Conservation (phyloP, 2,329 filamentous ascomycete species). For the Monilinia fructigena region DNA sequence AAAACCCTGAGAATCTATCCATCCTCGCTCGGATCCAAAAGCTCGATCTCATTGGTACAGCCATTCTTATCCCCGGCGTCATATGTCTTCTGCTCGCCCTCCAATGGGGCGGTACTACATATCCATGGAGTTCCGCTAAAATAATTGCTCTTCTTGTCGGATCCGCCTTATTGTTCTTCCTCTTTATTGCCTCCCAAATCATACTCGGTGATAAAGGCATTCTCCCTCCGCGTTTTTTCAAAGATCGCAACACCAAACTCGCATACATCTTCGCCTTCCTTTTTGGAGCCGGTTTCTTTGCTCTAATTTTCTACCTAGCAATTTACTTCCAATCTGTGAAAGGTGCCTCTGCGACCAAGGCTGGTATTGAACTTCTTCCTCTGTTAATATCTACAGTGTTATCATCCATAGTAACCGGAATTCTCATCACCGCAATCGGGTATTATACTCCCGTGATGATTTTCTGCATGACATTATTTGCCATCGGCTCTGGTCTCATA, state of each 20-base stretch:
- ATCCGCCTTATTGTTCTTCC: conserved; percentile 36
- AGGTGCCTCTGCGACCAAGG: conserved; percentile 43
- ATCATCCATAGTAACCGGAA: conserved; percentile 45
- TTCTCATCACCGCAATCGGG: conserved; percentile 43
- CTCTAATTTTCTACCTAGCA: conserved; percentile 38
- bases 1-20: conserved; percentile 32
- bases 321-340: conserved; percentile 42
- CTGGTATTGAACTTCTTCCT: conserved; percentile 47
- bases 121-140: conserved; percentile 40
- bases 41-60: conserved; percentile 42
- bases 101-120: conserved; percentile 44
- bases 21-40: conserved; percentile 33
- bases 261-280: conserved; percentile 32
- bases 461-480: conserved; percentile 41
- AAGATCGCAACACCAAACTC: conserved; percentile 30
- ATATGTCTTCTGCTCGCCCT: conserved; percentile 44
- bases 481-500: conserved; percentile 46
- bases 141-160: conserved; percentile 42
- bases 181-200: conserved; percentile 40
- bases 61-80: conserved; percentile 41
- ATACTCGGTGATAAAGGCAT: conserved; percentile 40
- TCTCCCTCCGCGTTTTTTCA: conserved; percentile 43
- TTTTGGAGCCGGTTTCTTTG: conserved; percentile 36
- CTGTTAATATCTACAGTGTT: conserved; percentile 46
- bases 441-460: conserved; percentile 50